Conservation (phyloP, 1,139 yeast species). For the Geotrichum reessii region DNA sequence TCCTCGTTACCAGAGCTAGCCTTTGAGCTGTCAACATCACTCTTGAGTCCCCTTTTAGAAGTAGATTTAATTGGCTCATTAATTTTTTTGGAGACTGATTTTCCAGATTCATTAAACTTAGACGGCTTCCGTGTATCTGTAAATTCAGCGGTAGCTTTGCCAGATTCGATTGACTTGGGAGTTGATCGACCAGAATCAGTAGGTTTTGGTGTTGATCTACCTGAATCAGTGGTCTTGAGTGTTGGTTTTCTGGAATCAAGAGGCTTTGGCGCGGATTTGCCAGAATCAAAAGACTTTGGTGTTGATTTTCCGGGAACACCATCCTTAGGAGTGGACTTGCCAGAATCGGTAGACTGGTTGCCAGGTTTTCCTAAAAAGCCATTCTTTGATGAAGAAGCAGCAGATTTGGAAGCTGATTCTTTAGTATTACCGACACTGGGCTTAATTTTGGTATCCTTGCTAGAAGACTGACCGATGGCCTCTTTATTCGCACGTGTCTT, state of each 20-base stretch:
- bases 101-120: background rate
- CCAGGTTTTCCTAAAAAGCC: background rate
- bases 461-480: background rate
- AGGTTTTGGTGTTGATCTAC: background rate
- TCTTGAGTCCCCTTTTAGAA: background rate
- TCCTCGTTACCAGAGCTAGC: background rate
- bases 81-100: background rate
- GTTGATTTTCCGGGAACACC: too few relatives aligned
- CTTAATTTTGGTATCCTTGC: background rate
- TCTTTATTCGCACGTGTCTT: background rate
- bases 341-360: background rate
- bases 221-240: background rate
- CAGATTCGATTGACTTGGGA: background rate
- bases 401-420: background rate
- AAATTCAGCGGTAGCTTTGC: background rate
- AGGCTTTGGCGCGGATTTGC: too few relatives aligned
- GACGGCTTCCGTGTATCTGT: background rate
- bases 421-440: background rate
- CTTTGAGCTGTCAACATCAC: background rate
- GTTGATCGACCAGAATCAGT: background rate
- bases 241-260: background rate
- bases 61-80: background rate
- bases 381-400: background rate
- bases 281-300: too few relatives aligned
- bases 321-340: background rate